Percentiles rank a stretch among this genome's conserved stretches.
Evolutionary conservation across 2,329 filamentous ascomycete species (phyloP).

Genomic region (Xylariomycetidae sp.): DNA sequence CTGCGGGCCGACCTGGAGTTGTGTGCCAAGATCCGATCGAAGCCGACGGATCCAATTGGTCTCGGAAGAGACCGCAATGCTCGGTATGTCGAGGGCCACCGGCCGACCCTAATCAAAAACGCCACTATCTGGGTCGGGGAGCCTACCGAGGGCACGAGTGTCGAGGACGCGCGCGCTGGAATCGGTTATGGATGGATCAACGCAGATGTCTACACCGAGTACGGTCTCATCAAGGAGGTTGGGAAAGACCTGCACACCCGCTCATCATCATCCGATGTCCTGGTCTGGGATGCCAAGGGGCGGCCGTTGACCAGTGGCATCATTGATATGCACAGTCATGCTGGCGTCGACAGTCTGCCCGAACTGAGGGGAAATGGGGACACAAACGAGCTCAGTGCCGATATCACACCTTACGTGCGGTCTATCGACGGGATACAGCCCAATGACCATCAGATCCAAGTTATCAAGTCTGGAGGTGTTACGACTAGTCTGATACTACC

Average conservation of each 20-base stretch:
- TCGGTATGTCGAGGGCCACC: constrained; percentile 53
- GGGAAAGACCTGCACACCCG: constrained; percentile 22
- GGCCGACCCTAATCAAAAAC: constrained; percentile 60
- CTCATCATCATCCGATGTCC: constrained; percentile 40
- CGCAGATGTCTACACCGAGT: constrained; percentile 57
- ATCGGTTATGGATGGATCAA: constrained; percentile 56
- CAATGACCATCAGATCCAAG: constrained; percentile 59
- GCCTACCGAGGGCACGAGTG: constrained; percentile 45
- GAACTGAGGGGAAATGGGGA: constrained; percentile 50
- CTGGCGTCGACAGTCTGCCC: constrained; percentile 56
- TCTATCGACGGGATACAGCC: constrained; percentile 62
- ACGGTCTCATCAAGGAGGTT: constrained; percentile 57
- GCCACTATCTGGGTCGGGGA: constrained; percentile 65
- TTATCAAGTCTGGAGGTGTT: constrained; percentile 70
- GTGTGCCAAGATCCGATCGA: constrained; percentile 51
- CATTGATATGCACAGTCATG: constrained; percentile 69
- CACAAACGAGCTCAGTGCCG: constrained; percentile 57
- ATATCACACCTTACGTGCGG: constrained; percentile 64
- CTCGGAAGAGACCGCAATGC: constrained; percentile 55
- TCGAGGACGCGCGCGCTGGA: constrained; percentile 51
- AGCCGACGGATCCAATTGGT: constrained; percentile 52
- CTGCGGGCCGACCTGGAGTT: constrained; percentile 50
- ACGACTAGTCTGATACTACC: constrained; percentile 64
- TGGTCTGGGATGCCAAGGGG: constrained; percentile 55
- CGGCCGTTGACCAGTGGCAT: constrained; percentile 61